Base-by-base conservation (phyloP, 176 grass and related monocot genomes). In the Rhynchospora pubera region DNA sequence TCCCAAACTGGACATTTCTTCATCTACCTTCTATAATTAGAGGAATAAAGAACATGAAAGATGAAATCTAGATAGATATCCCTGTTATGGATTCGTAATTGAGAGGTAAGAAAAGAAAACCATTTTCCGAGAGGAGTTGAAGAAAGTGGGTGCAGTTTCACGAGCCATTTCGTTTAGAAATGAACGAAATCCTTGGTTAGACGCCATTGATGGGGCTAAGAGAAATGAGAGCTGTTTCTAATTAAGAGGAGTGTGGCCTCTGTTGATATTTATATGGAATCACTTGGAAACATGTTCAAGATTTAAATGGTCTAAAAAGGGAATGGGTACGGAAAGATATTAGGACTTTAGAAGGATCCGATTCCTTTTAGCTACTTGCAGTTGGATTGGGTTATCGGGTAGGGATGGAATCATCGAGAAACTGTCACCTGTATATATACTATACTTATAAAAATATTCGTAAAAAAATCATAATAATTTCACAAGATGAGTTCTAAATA, bases 1-100 rank as follows among this genome's bases (percentile, higher is more conserved):
- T 78, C 50, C 74, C 15, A 57, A 32, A 78, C 74, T 78, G 48
- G 53, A 78, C 12, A 18, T 78, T 57, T 57, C 74, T 57, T 11
- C 2, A 19, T 57, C 23, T 22, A 78, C 50, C 74, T 78, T 78
- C 74, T 78, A 78, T 55, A 78, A 78, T 78, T 56, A 56, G 66
- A 65, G 63, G 63, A 16, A 65, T 13, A n/a, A 4, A 48, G 44
- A 15, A 52, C n/a, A 71, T 18, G 47, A 19, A 50, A 72, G 32
- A 76, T 52, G 16, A 50, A 9, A 50, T 76, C 22, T 76, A 22
- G 48, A 50, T 53, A 76, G 50, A 51, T 50, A 9, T 23, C 11
- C 26, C 55, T 26, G 26, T 56, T 75, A 26, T 46, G 39, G 9
- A 52, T 75, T 53, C 4, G 18, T 26, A 57, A 53, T 28, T 7